phyloP scores from a whole-genome alignment of 2,329 filamentous ascomycete species.

The Scedosporium apiospermum region DNA sequence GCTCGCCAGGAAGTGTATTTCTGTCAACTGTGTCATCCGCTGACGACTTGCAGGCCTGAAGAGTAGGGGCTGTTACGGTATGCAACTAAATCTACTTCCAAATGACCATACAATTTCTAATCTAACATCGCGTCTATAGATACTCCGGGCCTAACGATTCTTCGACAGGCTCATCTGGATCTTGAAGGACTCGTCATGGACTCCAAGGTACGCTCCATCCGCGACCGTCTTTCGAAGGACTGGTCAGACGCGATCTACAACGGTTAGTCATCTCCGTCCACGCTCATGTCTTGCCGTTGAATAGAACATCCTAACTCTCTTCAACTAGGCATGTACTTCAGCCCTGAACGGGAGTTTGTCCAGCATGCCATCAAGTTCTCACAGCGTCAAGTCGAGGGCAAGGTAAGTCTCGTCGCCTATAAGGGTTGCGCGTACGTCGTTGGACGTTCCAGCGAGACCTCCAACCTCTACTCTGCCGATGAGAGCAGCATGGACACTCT shows the following conservation, averaged over 20 bases:
- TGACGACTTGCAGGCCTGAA: slow-evolving; percentile 14
- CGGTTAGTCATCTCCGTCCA: slow-evolving; percentile 19
- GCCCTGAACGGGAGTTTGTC: slow-evolving; percentile 41
- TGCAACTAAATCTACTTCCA: slow-evolving; percentile 16
- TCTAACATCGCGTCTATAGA: slow-evolving; percentile 1
- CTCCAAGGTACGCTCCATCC: slow-evolving; percentile 40
- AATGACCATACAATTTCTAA: not conserved
- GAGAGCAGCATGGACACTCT: slow-evolving; percentile 42
- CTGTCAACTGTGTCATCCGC: not conserved
- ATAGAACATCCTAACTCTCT: slow-evolving; percentile 18
- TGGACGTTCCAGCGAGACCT: slow-evolving; percentile 31
- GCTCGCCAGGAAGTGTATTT: not conserved
- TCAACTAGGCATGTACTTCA: slow-evolving; percentile 27
- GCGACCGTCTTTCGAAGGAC: slow-evolving; percentile 41
- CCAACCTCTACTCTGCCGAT: slow-evolving; percentile 39
- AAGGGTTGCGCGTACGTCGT: slow-evolving; percentile 42
- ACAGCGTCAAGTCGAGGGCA: slow-evolving; percentile 18
- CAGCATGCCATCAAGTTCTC: not conserved
- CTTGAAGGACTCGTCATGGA: slow-evolving; percentile 50
- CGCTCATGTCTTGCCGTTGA: slow-evolving; percentile 1
- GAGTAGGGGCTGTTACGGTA: slow-evolving; percentile 44
- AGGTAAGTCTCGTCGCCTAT: slow-evolving; percentile 23
- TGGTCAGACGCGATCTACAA: slow-evolving; percentile 37
- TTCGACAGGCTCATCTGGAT: slow-evolving; percentile 26
- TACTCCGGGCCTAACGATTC: slow-evolving; percentile 16